Evolutionary conservation across 768 basidiomycete genomes (phyloP).

Genomic region (Tremella fuciformis): DNA sequence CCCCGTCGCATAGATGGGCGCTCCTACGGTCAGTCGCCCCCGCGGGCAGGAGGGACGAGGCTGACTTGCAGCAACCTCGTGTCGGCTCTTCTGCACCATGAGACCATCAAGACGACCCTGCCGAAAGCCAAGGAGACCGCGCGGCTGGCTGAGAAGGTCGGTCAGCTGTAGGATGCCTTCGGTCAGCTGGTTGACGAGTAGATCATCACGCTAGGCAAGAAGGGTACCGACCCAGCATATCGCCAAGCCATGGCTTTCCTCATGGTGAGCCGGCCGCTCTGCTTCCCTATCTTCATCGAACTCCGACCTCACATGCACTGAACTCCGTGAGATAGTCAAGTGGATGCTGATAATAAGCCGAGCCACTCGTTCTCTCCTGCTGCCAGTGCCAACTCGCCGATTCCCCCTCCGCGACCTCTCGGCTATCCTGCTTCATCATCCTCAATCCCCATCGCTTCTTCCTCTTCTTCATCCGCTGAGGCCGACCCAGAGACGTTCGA

Average conservation of each 20-base stretch:
- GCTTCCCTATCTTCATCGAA: not conserved
- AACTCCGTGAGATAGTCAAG: not conserved
- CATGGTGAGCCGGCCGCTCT: slow-evolving; percentile 53
- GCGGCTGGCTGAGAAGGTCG: slow-evolving; percentile 85
- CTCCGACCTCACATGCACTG: not conserved
- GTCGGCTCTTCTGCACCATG: slow-evolving; percentile 87
- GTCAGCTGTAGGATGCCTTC: slow-evolving; percentile 2
- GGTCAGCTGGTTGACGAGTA: slow-evolving; percentile 16
- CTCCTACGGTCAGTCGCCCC: slow-evolving; percentile 71
- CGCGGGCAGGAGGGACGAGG: not conserved
- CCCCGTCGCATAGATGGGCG: slow-evolving; percentile 84
- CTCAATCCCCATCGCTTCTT: slow-evolving; percentile 6
- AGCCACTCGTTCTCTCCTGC: not conserved
- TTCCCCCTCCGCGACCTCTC: slow-evolving; percentile 24
- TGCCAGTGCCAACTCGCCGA: slow-evolving; percentile 1
- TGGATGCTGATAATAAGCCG: not conserved
- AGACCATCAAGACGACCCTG: slow-evolving; percentile 91
- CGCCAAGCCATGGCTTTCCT: slow-evolving; percentile 74
- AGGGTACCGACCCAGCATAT: slow-evolving; percentile 67
- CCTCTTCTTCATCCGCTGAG: slow-evolving; percentile 2
- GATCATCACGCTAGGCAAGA: slow-evolving; percentile 89
- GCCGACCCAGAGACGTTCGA: slow-evolving; percentile 58
- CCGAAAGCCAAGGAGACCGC: slow-evolving; percentile 92
- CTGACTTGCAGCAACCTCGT: slow-evolving; percentile 72
- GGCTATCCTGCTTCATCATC: slow-evolving; percentile 16